Evolutionary conservation across 202 grass and related monocot genomes (phyloP).

Genomic region (Schoenoplectus tabernaemontani): DNA sequence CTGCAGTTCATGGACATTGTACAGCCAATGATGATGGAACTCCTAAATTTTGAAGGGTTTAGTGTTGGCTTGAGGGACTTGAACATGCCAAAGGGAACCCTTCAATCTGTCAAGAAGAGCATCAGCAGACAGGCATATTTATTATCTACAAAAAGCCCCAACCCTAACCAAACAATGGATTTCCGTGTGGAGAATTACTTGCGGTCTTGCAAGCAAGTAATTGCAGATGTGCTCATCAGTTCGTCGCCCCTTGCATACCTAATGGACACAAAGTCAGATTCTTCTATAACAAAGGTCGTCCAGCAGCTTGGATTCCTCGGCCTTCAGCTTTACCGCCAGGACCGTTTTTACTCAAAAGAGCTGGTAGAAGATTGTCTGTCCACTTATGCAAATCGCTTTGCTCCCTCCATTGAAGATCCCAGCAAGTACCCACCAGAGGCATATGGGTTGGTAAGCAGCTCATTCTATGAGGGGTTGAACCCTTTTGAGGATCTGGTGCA

Average conservation of each 20-base stretch:
- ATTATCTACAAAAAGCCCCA: slow-evolving; percentile 42
- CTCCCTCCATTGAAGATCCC: slow-evolving; percentile 25
- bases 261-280: slow-evolving; percentile 64
- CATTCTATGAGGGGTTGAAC: slow-evolving; percentile 73
- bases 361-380: slow-evolving; percentile 80
- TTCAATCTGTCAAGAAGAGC: slow-evolving; percentile 37
- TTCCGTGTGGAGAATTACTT: slow-evolving; percentile 59
- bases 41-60: slow-evolving; percentile 60
- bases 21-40: slow-evolving; percentile 84
- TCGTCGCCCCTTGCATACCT: slow-evolving; percentile 45
- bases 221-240: slow-evolving; percentile 49
- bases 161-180: slow-evolving; percentile 46
- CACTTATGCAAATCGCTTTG: slow-evolving; percentile 59
- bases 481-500: slow-evolving; percentile 80
- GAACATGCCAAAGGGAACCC: slow-evolving; percentile 41
- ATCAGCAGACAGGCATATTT: slow-evolving; percentile 47
- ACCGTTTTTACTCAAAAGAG: slow-evolving; percentile 62
- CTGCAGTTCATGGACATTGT: slow-evolving; percentile 64
- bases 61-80: slow-evolving; percentile 71
- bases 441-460: slow-evolving; percentile 65
- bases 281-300: slow-evolving; percentile 58
- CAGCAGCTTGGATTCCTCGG: slow-evolving; percentile 90
- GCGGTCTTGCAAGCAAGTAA: slow-evolving; percentile 43
- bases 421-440: slow-evolving; percentile 50
- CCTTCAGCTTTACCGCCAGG: slow-evolving; percentile 63